Evolutionary conservation across 108 stramenopile genomes (phyloP).

Genomic region (Stephanodiscus minutulus): DNA sequence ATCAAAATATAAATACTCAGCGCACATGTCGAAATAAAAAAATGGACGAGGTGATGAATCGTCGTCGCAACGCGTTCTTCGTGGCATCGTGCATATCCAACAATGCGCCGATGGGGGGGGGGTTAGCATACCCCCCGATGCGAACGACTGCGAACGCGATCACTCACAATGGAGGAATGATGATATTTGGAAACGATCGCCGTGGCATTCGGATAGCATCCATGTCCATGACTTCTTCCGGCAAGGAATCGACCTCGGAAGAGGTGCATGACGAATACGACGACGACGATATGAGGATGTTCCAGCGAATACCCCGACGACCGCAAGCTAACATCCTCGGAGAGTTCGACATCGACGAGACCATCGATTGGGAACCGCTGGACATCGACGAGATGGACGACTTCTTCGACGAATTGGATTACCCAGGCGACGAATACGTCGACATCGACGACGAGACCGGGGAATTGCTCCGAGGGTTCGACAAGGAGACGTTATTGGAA

Average conservation of each 20-base stretch:
- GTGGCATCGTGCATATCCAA: background rate
- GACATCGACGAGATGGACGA: conserved; percentile 44
- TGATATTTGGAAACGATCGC: background rate
- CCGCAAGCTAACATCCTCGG: background rate
- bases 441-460: conserved; percentile 26
- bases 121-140: background rate
- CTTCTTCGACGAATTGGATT: conserved; percentile 28
- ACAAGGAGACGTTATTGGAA: conserved; percentile 47
- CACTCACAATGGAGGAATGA: background rate
- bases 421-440: conserved; percentile 25
- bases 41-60: background rate
- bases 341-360: conserved; percentile 27
- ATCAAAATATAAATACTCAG: no score
- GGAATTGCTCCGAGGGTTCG: conserved; percentile 40
- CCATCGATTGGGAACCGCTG: conserved; percentile 32
- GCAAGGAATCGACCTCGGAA: conserved; percentile 1
- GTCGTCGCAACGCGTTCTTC: background rate
- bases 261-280: background rate
- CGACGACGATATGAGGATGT: background rate
- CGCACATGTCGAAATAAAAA: background rate
- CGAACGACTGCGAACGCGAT: background rate
- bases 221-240: conserved; percentile 14
- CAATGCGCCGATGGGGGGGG: background rate
- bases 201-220: conserved; percentile 4
- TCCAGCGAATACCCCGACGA: background rate